Base-by-base conservation (phyloP, 805 yeast species). In the Ogataea nonfermentans region DNA sequence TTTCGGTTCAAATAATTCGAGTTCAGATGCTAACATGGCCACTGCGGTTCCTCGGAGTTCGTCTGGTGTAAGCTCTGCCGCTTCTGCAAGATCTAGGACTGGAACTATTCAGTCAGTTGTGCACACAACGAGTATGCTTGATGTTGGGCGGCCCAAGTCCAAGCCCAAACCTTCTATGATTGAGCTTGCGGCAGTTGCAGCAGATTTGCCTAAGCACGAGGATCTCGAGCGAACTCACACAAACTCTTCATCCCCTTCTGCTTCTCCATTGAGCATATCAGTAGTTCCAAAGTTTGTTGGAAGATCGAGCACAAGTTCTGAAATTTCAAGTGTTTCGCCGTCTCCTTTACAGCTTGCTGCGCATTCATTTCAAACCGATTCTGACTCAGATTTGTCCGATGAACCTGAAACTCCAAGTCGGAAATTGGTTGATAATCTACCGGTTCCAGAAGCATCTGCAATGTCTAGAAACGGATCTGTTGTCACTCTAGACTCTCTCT, bases 401-500 rank as follows among this genome's bases (percentile, higher is more conserved):
- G 30, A 37, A 23, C 33, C 19, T 15, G 41, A 37, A 15, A 9
- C 16, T n/a, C 9, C 17, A 9, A n/a, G 12, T 9, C 27, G 11
- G 8, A 32, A 12, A 11, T 11, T 6, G 16, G 11, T 6, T 6
- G 27, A 32, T 13, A 11, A 15, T 7, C 14, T 23, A 10, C 30
- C 23, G 6, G 25, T 16, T 3, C 28, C 31, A 3, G 29, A 34
- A 5, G 37, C 27, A 5, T 19, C 32, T 11, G 12, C 35, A 9
- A 37, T 49, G 35, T 20, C 40, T 6, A 47, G 48, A 29, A 29
- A 27, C 13, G 38, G 46, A 4, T 44, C 56, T 2, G 31, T 34
- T 6, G 38, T 28, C 4, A 48, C 56, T 1, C 44, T 55, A 19
- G 43, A 47, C 31, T 49, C 55, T 2, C 37, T 55, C 17, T 55